These are phyloP conservation scores for Saccharomyces eubayanus DNA, from an alignment of 805 yeast species.

Conservation along the genomic window DNA sequence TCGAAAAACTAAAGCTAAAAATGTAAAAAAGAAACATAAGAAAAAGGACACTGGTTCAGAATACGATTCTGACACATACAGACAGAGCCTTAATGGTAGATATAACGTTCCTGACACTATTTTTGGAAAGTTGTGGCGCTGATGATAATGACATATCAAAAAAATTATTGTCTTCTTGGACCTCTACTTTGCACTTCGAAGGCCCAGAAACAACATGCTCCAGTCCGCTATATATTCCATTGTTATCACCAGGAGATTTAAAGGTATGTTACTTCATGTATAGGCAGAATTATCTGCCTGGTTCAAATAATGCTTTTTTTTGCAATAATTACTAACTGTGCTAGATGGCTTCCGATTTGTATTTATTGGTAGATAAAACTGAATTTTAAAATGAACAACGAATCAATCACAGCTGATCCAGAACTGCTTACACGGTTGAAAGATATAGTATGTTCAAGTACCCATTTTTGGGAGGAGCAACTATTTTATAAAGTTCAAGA, in stretches of 20 bases:
- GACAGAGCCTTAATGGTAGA: background rate
- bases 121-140: background rate
- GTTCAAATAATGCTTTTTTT: too few relatives aligned
- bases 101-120: background rate
- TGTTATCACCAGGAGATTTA: background rate
- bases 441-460: background rate
- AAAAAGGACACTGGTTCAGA: background rate
- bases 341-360: background rate
- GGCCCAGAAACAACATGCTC: background rate
- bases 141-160: background rate
- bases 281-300: too few relatives aligned
- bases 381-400: background rate
- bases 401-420: background rate
- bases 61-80: background rate
- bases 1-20: background rate
- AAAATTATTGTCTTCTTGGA: background rate
- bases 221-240: background rate
- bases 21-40: background rate
- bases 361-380: background rate
- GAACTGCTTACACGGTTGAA: background rate
- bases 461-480: conserved; percentile 3
- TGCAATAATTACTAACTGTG: background rate
- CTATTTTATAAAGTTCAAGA: conserved; percentile 1
- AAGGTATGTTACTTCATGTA: background rate
- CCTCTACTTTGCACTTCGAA: background rate